Conservation (phyloP, 768 basidiomycete species). For the Phanerodontia chrysosporium region DNA sequence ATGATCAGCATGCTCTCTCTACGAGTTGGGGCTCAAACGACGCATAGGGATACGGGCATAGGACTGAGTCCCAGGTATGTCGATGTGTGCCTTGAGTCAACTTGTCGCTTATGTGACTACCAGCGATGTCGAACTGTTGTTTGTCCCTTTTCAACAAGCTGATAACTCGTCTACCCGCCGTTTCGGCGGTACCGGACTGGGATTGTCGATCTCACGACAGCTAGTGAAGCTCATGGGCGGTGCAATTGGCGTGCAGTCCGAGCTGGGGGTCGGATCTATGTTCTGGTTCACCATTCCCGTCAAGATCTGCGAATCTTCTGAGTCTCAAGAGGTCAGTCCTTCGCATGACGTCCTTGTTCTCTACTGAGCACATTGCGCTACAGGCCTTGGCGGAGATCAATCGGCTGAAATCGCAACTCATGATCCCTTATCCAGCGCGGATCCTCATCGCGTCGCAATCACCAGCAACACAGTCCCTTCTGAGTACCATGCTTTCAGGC, state of each 20-base stretch:
- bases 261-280: conserved; percentile 56
- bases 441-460: conserved; percentile 60
- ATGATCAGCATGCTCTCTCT: background rate
- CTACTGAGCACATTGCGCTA: background rate
- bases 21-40: background rate
- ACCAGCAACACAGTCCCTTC: conserved; percentile 48
- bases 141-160: conserved; percentile 75
- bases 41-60: conserved; percentile 63
- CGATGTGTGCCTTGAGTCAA: background rate
- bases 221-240: conserved; percentile 76
- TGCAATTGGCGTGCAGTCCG: conserved; percentile 64
- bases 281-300: conserved; percentile 78
- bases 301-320: conserved; percentile 49
- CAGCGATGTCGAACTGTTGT: conserved; percentile 62
- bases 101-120: background rate
- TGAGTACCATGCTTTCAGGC: conserved; percentile 52
- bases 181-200: conserved; percentile 76
- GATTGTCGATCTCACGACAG: conserved; percentile 69
- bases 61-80: conserved; percentile 46
- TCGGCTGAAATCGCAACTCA: conserved; percentile 42
- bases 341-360: background rate
- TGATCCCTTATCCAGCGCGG: conserved; percentile 40
- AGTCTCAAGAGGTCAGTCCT: conserved; percentile 48
- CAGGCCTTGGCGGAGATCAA: conserved; percentile 31
- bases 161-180: conserved; percentile 75